These are phyloP conservation scores for Isabelozyma pseudorhagii DNA, from an alignment of 805 yeast genomes.

Conservation along the genomic window DNA sequence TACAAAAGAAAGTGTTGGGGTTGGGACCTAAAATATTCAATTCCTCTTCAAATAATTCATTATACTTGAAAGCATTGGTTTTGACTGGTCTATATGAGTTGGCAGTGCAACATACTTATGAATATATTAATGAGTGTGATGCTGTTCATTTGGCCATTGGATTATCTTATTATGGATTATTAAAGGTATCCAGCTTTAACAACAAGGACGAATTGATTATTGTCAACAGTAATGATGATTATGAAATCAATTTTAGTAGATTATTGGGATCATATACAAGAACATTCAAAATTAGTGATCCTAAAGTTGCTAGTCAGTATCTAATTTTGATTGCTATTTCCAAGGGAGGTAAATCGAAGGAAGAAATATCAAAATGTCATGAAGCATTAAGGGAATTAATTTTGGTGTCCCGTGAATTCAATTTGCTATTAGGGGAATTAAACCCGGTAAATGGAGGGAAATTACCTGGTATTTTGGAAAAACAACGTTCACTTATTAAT, in stretches of 20 bases:
- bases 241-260: constrained; percentile 51
- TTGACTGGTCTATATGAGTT: constrained; percentile 78
- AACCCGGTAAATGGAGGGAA: constrained; percentile 66
- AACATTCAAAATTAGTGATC: constrained; percentile 80
- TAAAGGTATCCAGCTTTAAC: constrained; percentile 44
- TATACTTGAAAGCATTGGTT: constrained; percentile 71
- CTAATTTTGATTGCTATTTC: constrained; percentile 64
- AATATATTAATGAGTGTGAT: constrained; percentile 67
- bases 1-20: constrained; percentile 67
- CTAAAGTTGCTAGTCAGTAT: constrained; percentile 90
- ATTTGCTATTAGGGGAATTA: constrained; percentile 78
- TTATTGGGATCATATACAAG: constrained; percentile 78
- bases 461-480: constrained; percentile 80
- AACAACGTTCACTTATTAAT: constrained; percentile 62
- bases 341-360: constrained; percentile 29
- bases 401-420: constrained; percentile 81
- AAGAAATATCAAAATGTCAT: constrained; percentile 59
- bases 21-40: constrained; percentile 74
- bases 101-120: constrained; percentile 65
- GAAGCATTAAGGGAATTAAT: constrained; percentile 82
- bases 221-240: constrained; percentile 26
- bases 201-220: constrained; percentile 34
- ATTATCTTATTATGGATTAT: constrained; percentile 66
- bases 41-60: constrained; percentile 58
- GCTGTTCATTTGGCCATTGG: constrained; percentile 88